These are phyloP conservation scores for Scleroderma citrinum DNA, from an alignment of 768 basidiomycete genomes.

Conservation along the genomic window DNA sequence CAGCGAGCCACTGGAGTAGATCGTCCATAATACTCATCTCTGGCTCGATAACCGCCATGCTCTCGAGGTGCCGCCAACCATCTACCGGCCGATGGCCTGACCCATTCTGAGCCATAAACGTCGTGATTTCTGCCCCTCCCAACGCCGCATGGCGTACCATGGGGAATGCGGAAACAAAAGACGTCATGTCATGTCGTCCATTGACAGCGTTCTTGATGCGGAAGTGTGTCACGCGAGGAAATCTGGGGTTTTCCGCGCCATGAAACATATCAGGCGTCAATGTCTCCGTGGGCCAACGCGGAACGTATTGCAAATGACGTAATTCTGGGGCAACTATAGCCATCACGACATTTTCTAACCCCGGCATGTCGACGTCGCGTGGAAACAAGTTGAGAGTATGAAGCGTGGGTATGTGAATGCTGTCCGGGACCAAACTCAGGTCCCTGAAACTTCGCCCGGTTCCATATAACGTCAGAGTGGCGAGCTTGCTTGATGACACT, in stretches of 20 bases:
- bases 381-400: constrained; percentile 1
- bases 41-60: background rate
- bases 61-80: background rate
- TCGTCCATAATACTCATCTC: background rate
- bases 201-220: background rate
- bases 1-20: background rate
- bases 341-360: background rate
- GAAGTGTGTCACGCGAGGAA: background rate
- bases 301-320: background rate
- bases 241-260: background rate
- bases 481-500: background rate
- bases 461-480: background rate
- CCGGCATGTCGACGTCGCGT: background rate
- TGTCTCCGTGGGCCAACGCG: background rate
- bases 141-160: constrained; percentile 1
- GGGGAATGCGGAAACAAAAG: background rate
- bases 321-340: background rate
- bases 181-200: background rate
- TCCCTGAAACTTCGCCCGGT: background rate
- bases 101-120: background rate
- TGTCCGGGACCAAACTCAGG: background rate
- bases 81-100: background rate
- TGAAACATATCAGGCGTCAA: background rate
- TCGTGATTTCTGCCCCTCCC: background rate
- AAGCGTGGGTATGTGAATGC: background rate